Percentiles rank a stretch among this genome's conserved stretches.
Conservation (phyloP, 768 basidiomycete genomes). For the Kwoniella bestiolae region DNA sequence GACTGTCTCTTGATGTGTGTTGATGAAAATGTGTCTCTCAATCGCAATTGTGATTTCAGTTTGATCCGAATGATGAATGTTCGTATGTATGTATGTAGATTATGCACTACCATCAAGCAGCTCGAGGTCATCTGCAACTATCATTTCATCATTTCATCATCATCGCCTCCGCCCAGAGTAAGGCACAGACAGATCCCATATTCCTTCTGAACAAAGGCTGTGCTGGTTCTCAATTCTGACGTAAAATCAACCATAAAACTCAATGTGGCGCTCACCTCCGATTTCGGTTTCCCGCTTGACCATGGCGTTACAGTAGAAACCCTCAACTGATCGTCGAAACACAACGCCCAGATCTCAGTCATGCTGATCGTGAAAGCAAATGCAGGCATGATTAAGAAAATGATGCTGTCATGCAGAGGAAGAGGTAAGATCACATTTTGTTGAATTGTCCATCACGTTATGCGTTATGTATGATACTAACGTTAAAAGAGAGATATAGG, state of each 20-base stretch:
- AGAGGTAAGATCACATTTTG: neutral
- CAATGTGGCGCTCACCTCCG: conserved; percentile 5
- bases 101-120: neutral
- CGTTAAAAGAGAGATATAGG: conserved; percentile 2
- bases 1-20: no score
- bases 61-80: neutral
- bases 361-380: no score
- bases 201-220: neutral
- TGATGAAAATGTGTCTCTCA: neutral
- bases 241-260: neutral
- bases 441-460: conserved; percentile 10
- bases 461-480: conserved; percentile 17
- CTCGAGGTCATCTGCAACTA: neutral
- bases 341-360: no score
- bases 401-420: no score
- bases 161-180: neutral
- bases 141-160: neutral
- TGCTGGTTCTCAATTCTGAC: neutral
- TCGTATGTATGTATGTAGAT: neutral
- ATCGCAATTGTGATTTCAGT: neutral
- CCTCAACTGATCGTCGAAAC: neutral
- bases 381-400: no score
- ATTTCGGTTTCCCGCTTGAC: neutral
- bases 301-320: no score
- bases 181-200: neutral